These are phyloP conservation scores for Hirschfeldia incana DNA, from an alignment of 345 rosid genomes.

Conservation along the genomic window DNA sequence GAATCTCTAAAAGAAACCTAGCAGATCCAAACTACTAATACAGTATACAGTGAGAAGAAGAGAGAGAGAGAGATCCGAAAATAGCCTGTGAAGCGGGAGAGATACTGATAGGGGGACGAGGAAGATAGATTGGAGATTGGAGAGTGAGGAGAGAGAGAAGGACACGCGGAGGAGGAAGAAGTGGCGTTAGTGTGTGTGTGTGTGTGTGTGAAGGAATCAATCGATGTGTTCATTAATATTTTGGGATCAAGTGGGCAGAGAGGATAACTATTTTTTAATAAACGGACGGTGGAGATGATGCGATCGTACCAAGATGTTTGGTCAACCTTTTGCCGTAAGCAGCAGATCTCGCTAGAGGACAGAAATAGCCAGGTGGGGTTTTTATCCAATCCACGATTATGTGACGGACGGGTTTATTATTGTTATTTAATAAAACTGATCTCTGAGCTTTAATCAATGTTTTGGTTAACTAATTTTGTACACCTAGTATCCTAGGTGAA, in stretches of 20 bases:
- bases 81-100: not conserved
- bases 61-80: not conserved
- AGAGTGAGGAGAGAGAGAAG: not conserved
- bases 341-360: not conserved
- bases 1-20: not conserved
- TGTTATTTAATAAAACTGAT: too few relatives aligned
- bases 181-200: not conserved
- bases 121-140: not conserved
- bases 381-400: not conserved
- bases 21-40: not conserved
- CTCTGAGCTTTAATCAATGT: not conserved
- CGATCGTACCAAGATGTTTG: not conserved
- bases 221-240: not conserved
- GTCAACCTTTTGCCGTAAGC: not conserved
- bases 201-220: not conserved
- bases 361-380: not conserved
- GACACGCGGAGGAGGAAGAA: not conserved
- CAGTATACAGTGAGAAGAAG: too few relatives aligned
- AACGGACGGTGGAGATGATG: not conserved
- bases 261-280: not conserved
- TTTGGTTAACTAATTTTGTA: not conserved
- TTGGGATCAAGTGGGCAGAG: slow-evolving; percentile 1
- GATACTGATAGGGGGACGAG: too few relatives aligned
- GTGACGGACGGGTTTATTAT: not conserved
- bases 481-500: not conserved